Evolutionary conservation across 2,329 filamentous ascomycete genomes (phyloP), one percentile per base, ranked within the genome.

Genomic region (Ophiostoma pallidulum): DNA sequence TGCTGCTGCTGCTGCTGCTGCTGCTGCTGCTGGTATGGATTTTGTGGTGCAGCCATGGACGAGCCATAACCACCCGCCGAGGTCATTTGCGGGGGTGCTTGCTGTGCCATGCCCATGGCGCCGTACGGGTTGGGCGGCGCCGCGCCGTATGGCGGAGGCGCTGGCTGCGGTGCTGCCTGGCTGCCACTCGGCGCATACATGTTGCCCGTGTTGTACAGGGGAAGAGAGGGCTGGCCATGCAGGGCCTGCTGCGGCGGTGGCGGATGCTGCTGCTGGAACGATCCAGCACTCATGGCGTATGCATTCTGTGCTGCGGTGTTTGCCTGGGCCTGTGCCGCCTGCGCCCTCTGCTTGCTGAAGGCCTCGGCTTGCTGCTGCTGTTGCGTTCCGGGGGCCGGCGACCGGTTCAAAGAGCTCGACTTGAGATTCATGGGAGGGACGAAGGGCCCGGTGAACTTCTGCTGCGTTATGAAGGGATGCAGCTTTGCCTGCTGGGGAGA

Each of bases 341-440:
- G 82, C 2, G 78, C 88, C 56, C 91, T 78, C 65, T 96, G 91
- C 66, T 95, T 95, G 71, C 88, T 94, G 48, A 94, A 70, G 32
- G 90, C 88, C 62, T 97, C 92, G 14, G 89, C 91, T 66, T 95
- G 88, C 62, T 95, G 87, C 62, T 97, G 92, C 64, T 96, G 90
- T 62, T 95, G 89, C 14, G 94, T 92, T 33, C 90, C 91, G 5
- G 90, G 91, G 6, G 91, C 89, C 13, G 90, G 87, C 18, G 91
- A 94, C 59, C 92, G 79, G 62, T 86, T 90, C 47, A 86, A 73
- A 2, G 86, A 85, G 58, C 85, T 87, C 18, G 88, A 81, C 64
- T 96, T 96, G 51, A 97, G 71, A 60, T 94, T 95, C 89, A 96
- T 95, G 3, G 91, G 91, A 8, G 92, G 92, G 41, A 97, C 86